These are phyloP conservation scores for Candida sp. DNA, from an alignment of 1,139 yeast genomes.

Conservation along the genomic window DNA sequence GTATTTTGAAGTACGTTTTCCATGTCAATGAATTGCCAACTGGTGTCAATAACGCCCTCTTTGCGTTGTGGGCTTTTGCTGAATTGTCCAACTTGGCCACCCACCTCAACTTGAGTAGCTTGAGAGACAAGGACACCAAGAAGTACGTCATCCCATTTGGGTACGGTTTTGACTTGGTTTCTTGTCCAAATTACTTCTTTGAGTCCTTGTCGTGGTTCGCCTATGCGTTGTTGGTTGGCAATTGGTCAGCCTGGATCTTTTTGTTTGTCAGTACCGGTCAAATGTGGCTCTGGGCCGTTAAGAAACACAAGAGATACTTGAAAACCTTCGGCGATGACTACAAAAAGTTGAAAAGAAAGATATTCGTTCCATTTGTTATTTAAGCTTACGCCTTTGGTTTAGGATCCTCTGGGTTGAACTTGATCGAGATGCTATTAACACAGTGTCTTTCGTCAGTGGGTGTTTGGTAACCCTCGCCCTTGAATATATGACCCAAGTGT, in stretches of 20 bases:
- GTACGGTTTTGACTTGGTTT: conserved; percentile 49
- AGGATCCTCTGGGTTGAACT: conserved; percentile 44
- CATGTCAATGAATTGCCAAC: conserved; percentile 35
- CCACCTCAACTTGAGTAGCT: conserved; percentile 62
- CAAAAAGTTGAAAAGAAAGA: conserved; percentile 69
- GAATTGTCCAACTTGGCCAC: conserved; percentile 76
- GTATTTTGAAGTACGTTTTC: conserved; percentile 25
- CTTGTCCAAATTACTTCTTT: conserved; percentile 89
- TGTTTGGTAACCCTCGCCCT: conserved; percentile 89
- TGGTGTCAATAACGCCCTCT: conserved; percentile 30
- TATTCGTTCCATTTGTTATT: conserved; percentile 55
- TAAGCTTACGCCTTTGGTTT: conserved; percentile 1
- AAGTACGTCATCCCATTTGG: conserved; percentile 50
- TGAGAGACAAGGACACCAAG: conserved; percentile 50
- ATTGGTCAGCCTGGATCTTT: conserved; percentile 78
- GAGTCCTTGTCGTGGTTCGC: conserved; percentile 79
- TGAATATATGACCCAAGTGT: conserved; percentile 93
- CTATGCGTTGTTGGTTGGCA: conserved; percentile 72
- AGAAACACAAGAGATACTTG: conserved; percentile 69
- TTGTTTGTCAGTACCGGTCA: conserved; percentile 72
- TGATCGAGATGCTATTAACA: conserved; percentile 84
- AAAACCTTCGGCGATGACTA: conserved; percentile 77
- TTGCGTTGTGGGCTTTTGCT: conserved; percentile 60
- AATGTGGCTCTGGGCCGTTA: conserved; percentile 81
- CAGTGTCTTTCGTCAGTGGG: conserved; percentile 97